phyloP scores from a whole-genome alignment of 2,329 filamentous ascomycete genomes.

The Macroventuria anomochaeta region DNA sequence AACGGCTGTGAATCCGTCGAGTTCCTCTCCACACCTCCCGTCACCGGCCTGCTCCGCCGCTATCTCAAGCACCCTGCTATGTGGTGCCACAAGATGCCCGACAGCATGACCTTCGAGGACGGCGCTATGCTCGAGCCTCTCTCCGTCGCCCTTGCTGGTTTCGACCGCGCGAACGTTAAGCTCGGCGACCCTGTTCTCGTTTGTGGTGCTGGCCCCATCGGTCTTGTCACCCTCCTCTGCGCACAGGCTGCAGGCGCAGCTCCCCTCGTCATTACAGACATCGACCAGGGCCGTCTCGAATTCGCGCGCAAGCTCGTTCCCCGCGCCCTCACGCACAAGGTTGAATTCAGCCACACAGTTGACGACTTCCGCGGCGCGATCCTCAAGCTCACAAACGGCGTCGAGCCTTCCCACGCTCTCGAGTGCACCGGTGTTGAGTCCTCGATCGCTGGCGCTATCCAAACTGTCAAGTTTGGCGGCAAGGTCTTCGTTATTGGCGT shows the following conservation, averaged over 20 bases:
- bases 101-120: slow-evolving; percentile 85
- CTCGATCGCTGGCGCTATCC: slow-evolving; percentile 84
- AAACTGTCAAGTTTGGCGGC: slow-evolving; percentile 90
- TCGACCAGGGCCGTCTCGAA: slow-evolving; percentile 81
- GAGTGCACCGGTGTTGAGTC: slow-evolving; percentile 96
- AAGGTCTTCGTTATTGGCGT: slow-evolving; percentile 98
- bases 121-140: slow-evolving; percentile 91
- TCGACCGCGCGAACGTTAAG: slow-evolving; percentile 80
- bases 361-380: slow-evolving; percentile 76
- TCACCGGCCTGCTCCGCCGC: slow-evolving; percentile 83
- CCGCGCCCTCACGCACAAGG: slow-evolving; percentile 79
- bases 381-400: slow-evolving; percentile 73
- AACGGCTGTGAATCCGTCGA: slow-evolving; percentile 88
- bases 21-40: slow-evolving; percentile 90
- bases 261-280: slow-evolving; percentile 92
- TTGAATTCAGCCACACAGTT: slow-evolving; percentile 66
- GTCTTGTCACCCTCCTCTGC: slow-evolving; percentile 85
- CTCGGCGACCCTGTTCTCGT: slow-evolving; percentile 88
- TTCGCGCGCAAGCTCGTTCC: slow-evolving; percentile 88
- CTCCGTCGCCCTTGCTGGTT: slow-evolving; percentile 83
- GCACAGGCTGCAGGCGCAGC: slow-evolving; percentile 85
- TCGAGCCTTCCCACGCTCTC: slow-evolving; percentile 81
- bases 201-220: slow-evolving; percentile 93
- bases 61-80: slow-evolving; percentile 94
- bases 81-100: slow-evolving; percentile 95